Evolutionary conservation across 176 grass and related monocot species (phyloP).

Genomic region (Ensete ventricosum): DNA sequence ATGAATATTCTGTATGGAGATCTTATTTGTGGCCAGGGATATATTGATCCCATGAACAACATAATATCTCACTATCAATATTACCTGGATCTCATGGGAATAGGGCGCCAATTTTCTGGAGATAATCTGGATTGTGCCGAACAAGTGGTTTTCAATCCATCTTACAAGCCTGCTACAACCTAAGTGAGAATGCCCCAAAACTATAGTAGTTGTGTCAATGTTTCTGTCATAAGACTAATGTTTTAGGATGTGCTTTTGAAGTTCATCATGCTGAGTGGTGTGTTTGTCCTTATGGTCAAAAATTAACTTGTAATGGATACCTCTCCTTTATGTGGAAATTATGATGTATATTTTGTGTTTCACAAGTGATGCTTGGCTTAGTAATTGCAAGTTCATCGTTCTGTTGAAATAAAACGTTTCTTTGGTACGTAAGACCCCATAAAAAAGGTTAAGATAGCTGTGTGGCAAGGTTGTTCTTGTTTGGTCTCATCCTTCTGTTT

Average conservation of each 20-base stretch:
- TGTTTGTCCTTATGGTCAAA: not conserved
- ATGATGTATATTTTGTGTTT: not conserved
- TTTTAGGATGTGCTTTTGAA: not conserved
- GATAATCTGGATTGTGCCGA: conserved; percentile 78
- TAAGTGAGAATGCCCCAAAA: not conserved
- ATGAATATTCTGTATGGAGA: conserved; percentile 85
- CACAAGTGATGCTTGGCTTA: not conserved
- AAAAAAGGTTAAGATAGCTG: no score
- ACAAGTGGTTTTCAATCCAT: conserved; percentile 60
- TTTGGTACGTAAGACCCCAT: no score
- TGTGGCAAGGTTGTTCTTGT: no score
- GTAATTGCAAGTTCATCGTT: not conserved
- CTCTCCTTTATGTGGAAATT: not conserved
- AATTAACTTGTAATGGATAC: not conserved
- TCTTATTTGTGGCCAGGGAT: conserved; percentile 53
- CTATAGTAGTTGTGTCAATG: not conserved
- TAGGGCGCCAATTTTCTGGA: conserved; percentile 41
- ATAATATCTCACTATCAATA: conserved; percentile 64
- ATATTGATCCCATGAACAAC: conserved; percentile 48
- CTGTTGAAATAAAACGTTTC: no score
- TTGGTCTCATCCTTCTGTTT: no score
- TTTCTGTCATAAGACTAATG: not conserved
- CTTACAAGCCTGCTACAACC: conserved; percentile 2
- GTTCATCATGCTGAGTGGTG: not conserved
- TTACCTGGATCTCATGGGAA: conserved; percentile 76